phyloP scores from a whole-genome alignment of 2,329 filamentous ascomycete species.

The Amphichorda felina region DNA sequence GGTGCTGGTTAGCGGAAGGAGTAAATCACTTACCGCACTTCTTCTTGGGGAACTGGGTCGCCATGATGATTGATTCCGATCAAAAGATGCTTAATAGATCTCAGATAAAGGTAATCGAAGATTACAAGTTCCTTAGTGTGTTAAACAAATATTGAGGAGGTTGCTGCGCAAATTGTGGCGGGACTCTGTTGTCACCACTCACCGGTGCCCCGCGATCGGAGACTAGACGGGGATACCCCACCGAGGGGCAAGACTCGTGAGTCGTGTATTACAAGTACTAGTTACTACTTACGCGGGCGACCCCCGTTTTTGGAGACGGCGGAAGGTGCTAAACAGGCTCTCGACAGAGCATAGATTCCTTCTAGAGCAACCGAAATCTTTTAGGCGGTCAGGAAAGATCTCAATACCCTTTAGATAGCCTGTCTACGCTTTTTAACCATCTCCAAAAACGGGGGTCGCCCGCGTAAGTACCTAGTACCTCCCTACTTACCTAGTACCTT shows the following conservation, averaged over 20 bases:
- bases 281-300: too few relatives aligned
- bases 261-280: too few relatives aligned
- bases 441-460: too few relatives aligned
- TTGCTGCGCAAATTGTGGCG: neutral
- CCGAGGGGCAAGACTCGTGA: slow-evolving; percentile 1
- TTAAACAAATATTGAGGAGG: neutral
- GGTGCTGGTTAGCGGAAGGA: slow-evolving; percentile 3
- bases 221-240: neutral
- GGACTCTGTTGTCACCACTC: neutral
- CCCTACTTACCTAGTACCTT: too few relatives aligned
- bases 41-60: slow-evolving; percentile 39
- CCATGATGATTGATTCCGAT: slow-evolving; percentile 9
- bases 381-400: too few relatives aligned
- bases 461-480: too few relatives aligned
- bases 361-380: too few relatives aligned
- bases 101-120: neutral
- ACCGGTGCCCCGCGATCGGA: slow-evolving; percentile 1
- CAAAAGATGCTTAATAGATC: neutral
- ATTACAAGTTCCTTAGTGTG: neutral
- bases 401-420: too few relatives aligned
- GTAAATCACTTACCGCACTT: slow-evolving; percentile 39
- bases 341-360: too few relatives aligned
- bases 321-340: too few relatives aligned
- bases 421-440: too few relatives aligned
- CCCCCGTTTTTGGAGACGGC: too few relatives aligned